A percentile compares a stretch with the other conserved stretches of the same genome.
phyloP scores from a whole-genome alignment of 2,329 filamentous ascomycete species.

The Verticillium albo-atrum region DNA sequence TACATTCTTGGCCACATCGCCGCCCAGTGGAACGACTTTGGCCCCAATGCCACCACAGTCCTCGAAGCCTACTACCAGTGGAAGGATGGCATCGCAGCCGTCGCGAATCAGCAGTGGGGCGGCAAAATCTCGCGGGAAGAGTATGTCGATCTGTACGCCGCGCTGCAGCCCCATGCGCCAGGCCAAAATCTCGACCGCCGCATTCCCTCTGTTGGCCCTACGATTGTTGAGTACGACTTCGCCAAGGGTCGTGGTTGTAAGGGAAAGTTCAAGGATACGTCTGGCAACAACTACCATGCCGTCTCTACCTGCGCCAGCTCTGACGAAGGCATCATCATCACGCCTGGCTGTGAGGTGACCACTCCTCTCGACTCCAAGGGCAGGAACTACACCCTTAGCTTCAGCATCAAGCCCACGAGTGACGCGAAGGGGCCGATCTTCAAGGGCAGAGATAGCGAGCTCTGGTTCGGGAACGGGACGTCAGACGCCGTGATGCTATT shows the following conservation, averaged over 20 bases:
- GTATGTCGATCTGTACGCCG: slow-evolving; percentile 11
- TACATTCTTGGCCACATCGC: slow-evolving; percentile 14
- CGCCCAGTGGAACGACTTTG: slow-evolving; percentile 20
- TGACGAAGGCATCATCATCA: slow-evolving; percentile 21
- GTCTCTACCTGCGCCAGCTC: not conserved
- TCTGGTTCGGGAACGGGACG: slow-evolving; percentile 12
- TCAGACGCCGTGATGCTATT: slow-evolving; percentile 9
- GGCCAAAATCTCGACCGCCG: slow-evolving; percentile 17
- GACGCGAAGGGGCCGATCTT: slow-evolving; percentile 7
- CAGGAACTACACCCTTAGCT: slow-evolving; percentile 48
- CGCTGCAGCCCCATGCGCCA: slow-evolving; percentile 13
- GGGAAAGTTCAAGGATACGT: slow-evolving; percentile 10
- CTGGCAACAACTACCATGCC: slow-evolving; percentile 15
- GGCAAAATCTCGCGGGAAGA: slow-evolving; percentile 10
- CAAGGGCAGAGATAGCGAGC: slow-evolving; percentile 10
- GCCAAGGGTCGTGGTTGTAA: slow-evolving; percentile 2
- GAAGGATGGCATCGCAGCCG: slow-evolving; percentile 16
- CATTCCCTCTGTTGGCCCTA: slow-evolving; percentile 9
- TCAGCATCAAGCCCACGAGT: slow-evolving; percentile 27
- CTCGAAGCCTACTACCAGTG: slow-evolving; percentile 19
- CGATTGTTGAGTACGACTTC: slow-evolving; percentile 13
- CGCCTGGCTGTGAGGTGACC: slow-evolving; percentile 31
- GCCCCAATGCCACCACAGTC: slow-evolving; percentile 16
- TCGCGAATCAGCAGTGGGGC: slow-evolving; percentile 22
- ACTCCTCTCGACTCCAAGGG: slow-evolving; percentile 50